Evolutionary conservation across 176 grass and related monocot species (phyloP).

Genomic region (Oropetium thomaeum): DNA sequence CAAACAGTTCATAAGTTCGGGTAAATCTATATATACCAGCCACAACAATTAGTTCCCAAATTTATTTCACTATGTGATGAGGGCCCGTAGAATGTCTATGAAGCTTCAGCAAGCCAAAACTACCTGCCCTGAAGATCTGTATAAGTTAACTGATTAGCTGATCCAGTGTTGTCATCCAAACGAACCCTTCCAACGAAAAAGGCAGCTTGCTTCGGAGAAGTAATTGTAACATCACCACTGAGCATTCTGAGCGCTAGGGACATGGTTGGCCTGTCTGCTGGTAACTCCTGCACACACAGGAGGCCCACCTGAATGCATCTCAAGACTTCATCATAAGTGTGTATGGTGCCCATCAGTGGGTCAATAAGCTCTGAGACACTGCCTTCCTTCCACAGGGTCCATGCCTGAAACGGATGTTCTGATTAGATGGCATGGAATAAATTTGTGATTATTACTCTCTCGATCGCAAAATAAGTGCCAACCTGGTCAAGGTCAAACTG

Average conservation of each 20-base stretch:
- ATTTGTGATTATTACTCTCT: neutral
- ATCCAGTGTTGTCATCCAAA: neutral
- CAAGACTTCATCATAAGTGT: slow-evolving; percentile 28
- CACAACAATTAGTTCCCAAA: neutral
- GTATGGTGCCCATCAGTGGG: slow-evolving; percentile 36
- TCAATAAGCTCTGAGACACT: slow-evolving; percentile 43
- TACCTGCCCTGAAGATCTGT: slow-evolving; percentile 45
- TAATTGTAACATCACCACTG: slow-evolving; percentile 42
- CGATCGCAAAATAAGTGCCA: too few relatives aligned
- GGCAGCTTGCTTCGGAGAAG: slow-evolving; percentile 49
- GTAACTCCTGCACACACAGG: slow-evolving; percentile 68
- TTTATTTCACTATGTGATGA: neutral
- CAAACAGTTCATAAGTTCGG: neutral
- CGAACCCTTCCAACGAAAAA: slow-evolving; percentile 42
- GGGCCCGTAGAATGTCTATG: neutral
- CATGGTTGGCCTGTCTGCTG: slow-evolving; percentile 62
- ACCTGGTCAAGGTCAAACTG: too few relatives aligned
- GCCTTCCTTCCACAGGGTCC: slow-evolving; percentile 57
- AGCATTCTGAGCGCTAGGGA: slow-evolving; percentile 53
- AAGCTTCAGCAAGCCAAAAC: neutral
- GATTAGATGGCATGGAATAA: neutral
- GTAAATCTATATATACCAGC: neutral
- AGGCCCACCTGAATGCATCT: slow-evolving; percentile 73
- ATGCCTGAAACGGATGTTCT: slow-evolving; percentile 46
- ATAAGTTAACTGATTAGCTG: slow-evolving; percentile 29